Evolutionary conservation across 345 rosid genomes (phyloP).

Genomic region (Linum lewisii): DNA sequence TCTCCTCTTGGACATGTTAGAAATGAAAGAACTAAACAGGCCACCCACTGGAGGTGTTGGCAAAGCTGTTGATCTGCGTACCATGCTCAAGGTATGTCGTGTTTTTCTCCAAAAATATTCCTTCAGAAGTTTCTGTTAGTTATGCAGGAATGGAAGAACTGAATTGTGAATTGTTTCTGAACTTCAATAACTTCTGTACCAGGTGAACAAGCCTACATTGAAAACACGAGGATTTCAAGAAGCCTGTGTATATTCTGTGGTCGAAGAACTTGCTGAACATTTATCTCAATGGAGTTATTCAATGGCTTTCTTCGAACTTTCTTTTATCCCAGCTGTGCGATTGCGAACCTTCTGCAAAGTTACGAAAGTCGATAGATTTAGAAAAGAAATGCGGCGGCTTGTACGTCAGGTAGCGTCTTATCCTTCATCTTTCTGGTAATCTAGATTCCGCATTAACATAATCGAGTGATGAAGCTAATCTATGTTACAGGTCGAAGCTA

Average conservation of each 20-base stretch:
- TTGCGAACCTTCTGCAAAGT: slow-evolving; percentile 66
- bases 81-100: slow-evolving; percentile 54
- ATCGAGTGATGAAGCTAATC: not conserved
- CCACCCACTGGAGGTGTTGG: slow-evolving; percentile 88
- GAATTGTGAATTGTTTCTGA: slow-evolving; percentile 1
- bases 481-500: slow-evolving; percentile 51
- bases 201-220: slow-evolving; percentile 75
- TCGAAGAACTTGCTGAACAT: slow-evolving; percentile 86
- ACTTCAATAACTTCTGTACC: slow-evolving; percentile 7
- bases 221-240: slow-evolving; percentile 94
- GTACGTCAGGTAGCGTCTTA: slow-evolving; percentile 54
- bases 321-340: slow-evolving; percentile 66
- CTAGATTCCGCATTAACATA: not conserved
- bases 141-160: not conserved
- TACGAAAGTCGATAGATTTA: slow-evolving; percentile 79
- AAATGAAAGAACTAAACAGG: slow-evolving; percentile 82
- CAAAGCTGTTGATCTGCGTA: slow-evolving; percentile 67
- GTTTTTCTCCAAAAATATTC: not conserved
- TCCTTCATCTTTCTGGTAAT: not conserved
- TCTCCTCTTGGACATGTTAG: slow-evolving; percentile 93
- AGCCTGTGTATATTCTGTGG: slow-evolving; percentile 75
- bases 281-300: slow-evolving; percentile 88
- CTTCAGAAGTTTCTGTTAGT: not conserved
- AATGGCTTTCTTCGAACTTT: slow-evolving; percentile 71
- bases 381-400: slow-evolving; percentile 80